Evolutionary conservation across 2,329 filamentous ascomycete genomes (phyloP).

Genomic region (Bipolaris bicolor): DNA sequence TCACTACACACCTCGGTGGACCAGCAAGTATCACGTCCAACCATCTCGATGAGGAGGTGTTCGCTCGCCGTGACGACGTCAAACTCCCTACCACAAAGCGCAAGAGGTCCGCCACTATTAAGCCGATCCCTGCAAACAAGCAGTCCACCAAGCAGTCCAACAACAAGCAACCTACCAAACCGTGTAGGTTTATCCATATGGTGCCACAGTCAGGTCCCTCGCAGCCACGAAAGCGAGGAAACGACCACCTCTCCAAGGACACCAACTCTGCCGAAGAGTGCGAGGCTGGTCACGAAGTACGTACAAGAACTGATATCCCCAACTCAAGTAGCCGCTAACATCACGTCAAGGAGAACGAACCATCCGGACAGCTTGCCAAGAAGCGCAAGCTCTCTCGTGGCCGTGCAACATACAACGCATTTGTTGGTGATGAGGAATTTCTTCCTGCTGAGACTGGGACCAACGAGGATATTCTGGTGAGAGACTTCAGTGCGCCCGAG

Average conservation of each 20-base stretch:
- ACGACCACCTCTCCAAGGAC: slow-evolving; percentile 16
- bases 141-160: background rate
- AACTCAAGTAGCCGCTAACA: background rate
- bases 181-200: background rate
- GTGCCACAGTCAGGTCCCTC: background rate
- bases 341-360: slow-evolving; percentile 14
- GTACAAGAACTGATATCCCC: background rate
- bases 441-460: slow-evolving; percentile 14
- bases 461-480: slow-evolving; percentile 17
- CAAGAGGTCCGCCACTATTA: background rate
- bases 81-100: slow-evolving; percentile 1
- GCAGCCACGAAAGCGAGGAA: slow-evolving; percentile 16
- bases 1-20: slow-evolving; percentile 30
- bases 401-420: background rate
- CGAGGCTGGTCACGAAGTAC: slow-evolving; percentile 14
- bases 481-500: slow-evolving; percentile 4
- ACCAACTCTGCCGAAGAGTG: slow-evolving; percentile 13
- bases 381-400: slow-evolving; percentile 15
- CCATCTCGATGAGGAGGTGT: slow-evolving; percentile 28
- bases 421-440: slow-evolving; percentile 27
- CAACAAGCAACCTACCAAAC: background rate
- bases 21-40: slow-evolving; percentile 15
- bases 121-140: background rate
- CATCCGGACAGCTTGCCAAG: slow-evolving; percentile 16
- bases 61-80: slow-evolving; percentile 21